phyloP scores from a whole-genome alignment of 2,329 filamentous ascomycete species.

The Phaeophleospora eucalypticola region DNA sequence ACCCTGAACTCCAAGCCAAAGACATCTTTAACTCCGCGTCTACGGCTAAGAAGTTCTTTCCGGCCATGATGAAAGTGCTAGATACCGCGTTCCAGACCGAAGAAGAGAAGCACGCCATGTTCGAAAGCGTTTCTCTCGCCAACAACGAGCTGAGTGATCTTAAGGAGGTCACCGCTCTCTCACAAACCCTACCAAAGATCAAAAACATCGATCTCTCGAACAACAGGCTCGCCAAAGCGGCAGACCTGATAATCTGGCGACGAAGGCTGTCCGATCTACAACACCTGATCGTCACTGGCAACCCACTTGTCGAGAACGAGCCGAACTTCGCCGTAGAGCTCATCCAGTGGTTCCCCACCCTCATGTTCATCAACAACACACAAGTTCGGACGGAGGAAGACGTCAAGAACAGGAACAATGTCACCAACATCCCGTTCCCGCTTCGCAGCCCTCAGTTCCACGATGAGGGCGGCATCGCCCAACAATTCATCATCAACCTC shows the following conservation, averaged over 20 bases:
- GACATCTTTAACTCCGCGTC: constrained; percentile 70
- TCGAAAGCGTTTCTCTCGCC: constrained; percentile 76
- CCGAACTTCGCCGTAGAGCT: constrained; percentile 62
- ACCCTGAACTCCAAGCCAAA: constrained; percentile 66
- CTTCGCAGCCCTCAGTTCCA: constrained; percentile 65
- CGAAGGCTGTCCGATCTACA: constrained; percentile 74
- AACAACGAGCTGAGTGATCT: constrained; percentile 75
- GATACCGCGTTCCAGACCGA: constrained; percentile 69
- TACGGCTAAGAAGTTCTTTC: constrained; percentile 81
- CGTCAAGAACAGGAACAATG: constrained; percentile 54
- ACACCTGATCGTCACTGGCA: constrained; percentile 73
- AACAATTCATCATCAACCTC: constrained; percentile 71
- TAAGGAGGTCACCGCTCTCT: constrained; percentile 66
- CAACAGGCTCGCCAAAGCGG: constrained; percentile 69
- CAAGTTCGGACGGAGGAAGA: constrained; percentile 71
- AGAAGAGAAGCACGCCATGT: constrained; percentile 69
- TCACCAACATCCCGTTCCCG: constrained; percentile 55
- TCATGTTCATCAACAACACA: constrained; percentile 70
- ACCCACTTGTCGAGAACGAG: constrained; percentile 58
- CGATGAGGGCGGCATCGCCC: constrained; percentile 69
- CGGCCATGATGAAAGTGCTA: constrained; percentile 82
- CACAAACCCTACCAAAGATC: constrained; percentile 76
- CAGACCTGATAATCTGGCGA: constrained; percentile 69
- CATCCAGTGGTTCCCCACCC: constrained; percentile 75
- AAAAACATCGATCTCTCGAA: constrained; percentile 84